Evolutionary conservation across 2,329 filamentous ascomycete species (phyloP).

Genomic region (Penicillium aurantiogriseum): DNA sequence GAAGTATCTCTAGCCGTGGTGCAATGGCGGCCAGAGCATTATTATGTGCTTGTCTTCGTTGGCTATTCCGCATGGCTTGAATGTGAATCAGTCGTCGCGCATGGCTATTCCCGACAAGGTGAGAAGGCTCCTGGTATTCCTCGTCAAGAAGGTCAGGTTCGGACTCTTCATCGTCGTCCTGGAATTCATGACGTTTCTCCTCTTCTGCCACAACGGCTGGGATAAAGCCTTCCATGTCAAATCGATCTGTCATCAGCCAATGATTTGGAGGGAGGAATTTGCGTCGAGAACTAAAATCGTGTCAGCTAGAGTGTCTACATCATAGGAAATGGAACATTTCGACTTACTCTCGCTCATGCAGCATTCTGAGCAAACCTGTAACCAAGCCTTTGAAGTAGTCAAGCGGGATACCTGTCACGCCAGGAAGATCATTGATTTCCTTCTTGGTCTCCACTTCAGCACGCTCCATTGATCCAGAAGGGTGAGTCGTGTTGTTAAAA

Average conservation of each 20-base stretch:
- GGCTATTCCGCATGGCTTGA: conserved; percentile 62
- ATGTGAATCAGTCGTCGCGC: conserved; percentile 62
- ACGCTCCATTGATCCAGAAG: conserved; percentile 20
- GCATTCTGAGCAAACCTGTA: conserved; percentile 76
- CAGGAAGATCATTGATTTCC: conserved; percentile 53
- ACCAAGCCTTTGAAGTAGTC: conserved; percentile 76
- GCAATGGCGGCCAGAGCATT: conserved; percentile 75
- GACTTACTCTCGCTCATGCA: conserved; percentile 78
- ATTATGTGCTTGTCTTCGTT: conserved; percentile 65
- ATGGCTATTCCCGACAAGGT: conserved; percentile 56
- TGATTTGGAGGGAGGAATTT: conserved; percentile 79
- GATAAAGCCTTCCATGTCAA: conserved; percentile 88
- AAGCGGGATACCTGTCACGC: conserved; percentile 70
- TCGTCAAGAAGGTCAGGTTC: conserved; percentile 47
- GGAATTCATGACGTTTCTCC: conserved; percentile 68
- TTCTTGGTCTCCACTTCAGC: conserved; percentile 40
- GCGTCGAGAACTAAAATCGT: conserved; percentile 63
- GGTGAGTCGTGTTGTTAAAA: conserved; percentile 36
- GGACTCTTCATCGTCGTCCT: conserved; percentile 62
- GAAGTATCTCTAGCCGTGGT: conserved; percentile 82
- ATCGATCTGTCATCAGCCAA: conserved; percentile 87
- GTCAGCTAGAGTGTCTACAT: background rate
- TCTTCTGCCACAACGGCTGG: conserved; percentile 84
- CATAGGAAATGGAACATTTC: background rate
- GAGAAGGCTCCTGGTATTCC: conserved; percentile 33